Conservation (phyloP, 768 basidiomycete species). For the Phylloporus rhodoxanthus region DNA sequence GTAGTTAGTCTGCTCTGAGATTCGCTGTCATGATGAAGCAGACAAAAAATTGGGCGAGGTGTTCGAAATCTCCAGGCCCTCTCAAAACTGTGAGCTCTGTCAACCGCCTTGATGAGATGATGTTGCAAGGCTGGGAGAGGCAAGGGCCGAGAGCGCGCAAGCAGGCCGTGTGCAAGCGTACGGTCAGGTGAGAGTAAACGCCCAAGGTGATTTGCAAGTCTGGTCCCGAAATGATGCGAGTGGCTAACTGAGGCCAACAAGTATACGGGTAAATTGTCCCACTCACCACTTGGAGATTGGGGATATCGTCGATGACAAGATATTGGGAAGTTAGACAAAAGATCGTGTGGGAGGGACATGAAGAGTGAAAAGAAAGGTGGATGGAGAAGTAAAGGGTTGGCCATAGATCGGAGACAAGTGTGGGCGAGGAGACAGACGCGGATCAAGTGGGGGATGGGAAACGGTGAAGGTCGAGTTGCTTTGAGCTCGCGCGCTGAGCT, state of each 20-base stretch:
- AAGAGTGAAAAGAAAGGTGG: background rate
- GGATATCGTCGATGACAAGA: constrained; percentile 58
- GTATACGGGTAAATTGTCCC: background rate
- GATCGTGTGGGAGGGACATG: constrained; percentile 55
- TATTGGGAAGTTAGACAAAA: constrained; percentile 60
- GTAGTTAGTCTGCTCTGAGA: too few relatives aligned
- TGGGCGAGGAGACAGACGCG: background rate
- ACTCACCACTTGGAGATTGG: constrained; percentile 57
- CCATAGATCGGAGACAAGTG: constrained; percentile 2
- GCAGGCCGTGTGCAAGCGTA: constrained; percentile 54
- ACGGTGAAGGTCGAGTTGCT: constrained; percentile 1
- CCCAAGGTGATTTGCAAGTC: constrained; percentile 58
- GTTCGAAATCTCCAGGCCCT: constrained; percentile 54
- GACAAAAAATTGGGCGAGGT: constrained; percentile 38
- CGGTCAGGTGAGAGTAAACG: constrained; percentile 58
- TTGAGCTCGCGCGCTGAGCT: constrained; percentile 45
- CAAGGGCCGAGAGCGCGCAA: constrained; percentile 60
- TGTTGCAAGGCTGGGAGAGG: constrained; percentile 67
- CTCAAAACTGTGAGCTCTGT: constrained; percentile 58
- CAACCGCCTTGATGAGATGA: constrained; percentile 56
- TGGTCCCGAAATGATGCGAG: constrained; percentile 19
- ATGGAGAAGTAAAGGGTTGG: background rate
- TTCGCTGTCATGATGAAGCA: constrained; percentile 18
- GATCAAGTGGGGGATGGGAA: constrained; percentile 17
- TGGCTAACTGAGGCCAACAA: background rate